Percentiles rank a stretch among this genome's conserved stretches.
Evolutionary conservation across 2,329 filamentous ascomycete species (phyloP).

Genomic region (Sordariomycetes sp.): DNA sequence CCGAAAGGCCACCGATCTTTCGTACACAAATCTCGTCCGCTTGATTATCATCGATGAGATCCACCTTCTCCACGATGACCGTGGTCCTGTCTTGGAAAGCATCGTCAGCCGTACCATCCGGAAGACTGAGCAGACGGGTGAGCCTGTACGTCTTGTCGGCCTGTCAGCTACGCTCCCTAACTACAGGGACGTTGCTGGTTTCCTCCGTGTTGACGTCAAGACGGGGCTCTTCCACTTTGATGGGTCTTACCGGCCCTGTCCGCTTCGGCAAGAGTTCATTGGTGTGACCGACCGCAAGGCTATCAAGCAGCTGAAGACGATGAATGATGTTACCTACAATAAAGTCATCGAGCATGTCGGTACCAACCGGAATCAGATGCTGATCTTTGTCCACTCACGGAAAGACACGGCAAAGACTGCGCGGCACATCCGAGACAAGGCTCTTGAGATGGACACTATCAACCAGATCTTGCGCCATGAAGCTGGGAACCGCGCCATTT

Average conservation of each 20-base stretch:
- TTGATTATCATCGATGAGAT: slow-evolving; percentile 97
- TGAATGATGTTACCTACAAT: slow-evolving; percentile 98
- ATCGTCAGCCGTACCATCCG: slow-evolving; percentile 92
- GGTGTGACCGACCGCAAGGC: slow-evolving; percentile 96
- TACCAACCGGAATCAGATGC: slow-evolving; percentile 87
- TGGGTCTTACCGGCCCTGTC: slow-evolving; percentile 84
- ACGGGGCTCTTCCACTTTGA: slow-evolving; percentile 96
- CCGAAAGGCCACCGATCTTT: slow-evolving; percentile 89
- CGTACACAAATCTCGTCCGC: slow-evolving; percentile 93
- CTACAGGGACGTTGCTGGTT: slow-evolving; percentile 90
- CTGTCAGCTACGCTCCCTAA: slow-evolving; percentile 93
- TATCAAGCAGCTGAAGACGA: slow-evolving; percentile 96
- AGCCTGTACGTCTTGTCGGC: slow-evolving; percentile 82
- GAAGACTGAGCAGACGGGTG: slow-evolving; percentile 84
- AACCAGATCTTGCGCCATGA: slow-evolving; percentile 90
- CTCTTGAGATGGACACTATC: slow-evolving; percentile 92
- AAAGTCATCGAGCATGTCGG: slow-evolving; percentile 97
- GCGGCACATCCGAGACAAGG: slow-evolving; percentile 90
- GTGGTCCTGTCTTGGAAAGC: slow-evolving; percentile 91
- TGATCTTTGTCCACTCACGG: slow-evolving; percentile 95
- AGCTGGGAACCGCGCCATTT: slow-evolving; percentile 77
- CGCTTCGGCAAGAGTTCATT: slow-evolving; percentile 91
- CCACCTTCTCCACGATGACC: slow-evolving; percentile 91
- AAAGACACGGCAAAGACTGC: slow-evolving; percentile 98
- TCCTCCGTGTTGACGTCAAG: slow-evolving; percentile 74